Base-by-base conservation (phyloP, 2,329 filamentous ascomycete species). In the Amauroascus verrucosus region DNA sequence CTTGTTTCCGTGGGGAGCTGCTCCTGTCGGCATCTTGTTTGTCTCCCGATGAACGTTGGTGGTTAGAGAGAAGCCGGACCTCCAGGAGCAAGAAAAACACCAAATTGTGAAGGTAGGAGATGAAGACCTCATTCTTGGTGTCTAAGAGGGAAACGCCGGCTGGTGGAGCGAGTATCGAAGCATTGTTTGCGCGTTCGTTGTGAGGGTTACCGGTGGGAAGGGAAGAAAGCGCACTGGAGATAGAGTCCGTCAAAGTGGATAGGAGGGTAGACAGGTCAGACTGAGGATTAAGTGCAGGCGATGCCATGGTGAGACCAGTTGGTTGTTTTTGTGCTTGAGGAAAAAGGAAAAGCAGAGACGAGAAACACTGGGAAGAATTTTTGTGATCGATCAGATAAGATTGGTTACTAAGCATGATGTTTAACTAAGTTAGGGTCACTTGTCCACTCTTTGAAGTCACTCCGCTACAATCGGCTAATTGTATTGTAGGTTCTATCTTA, bases 61-160 rank as follows among this genome's bases (percentile, higher is more conserved):
- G 33, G 33, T 3, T 14, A 13, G 6, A 13, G 3, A n/a, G 33
- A 11, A 35, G 61, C 32, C 87, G 82, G 18, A 97, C 70, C 64
- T 94, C 91, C 35, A 94, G 71, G 1, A 95, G 74, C 43, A 95
- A 85, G 38, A 95, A 74, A 61, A 95, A 95, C 43, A 93, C 87
- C 3, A 97, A 81, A 63, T 95, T 94, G 64, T 98, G 91, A 0
- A 98, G 77, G 70, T 98, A 98, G 3, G 91, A 91, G 37, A 98
- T 82, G 16, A 98, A 82, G n/a, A 98, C 78, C 67, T 98, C 93
- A 71, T 94, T 97, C 74, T 98, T 98, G 59, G 88, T 83, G 66
- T 97, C 89, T 63, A 98, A 83, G 0, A 98, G 81, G 0, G 93
- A 96, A 55, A 98, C 93, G 65, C 93, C 91, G 63, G 95, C 83